A percentile compares a stretch with the other conserved stretches of the same genome.
These are phyloP conservation scores for Aspergillus caelatus DNA, from an alignment of 2,329 filamentous ascomycete species.

Conservation along the genomic window DNA sequence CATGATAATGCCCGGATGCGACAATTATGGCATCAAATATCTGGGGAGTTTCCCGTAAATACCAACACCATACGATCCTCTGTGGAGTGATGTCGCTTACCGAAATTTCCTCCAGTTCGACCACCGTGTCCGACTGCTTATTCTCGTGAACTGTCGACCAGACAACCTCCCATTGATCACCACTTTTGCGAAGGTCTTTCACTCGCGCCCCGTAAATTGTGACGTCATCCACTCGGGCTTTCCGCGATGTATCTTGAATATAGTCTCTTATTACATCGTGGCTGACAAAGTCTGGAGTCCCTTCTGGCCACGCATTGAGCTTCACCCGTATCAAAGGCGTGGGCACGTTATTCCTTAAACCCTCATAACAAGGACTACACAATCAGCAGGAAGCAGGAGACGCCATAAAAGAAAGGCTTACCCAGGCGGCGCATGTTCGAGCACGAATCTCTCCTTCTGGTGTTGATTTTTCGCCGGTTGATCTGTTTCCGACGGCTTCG, in stretches of 20 bases:
- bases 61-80: background rate
- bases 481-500: constrained; percentile 22
- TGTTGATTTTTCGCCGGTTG: background rate
- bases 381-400: constrained; percentile 4
- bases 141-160: constrained; percentile 48
- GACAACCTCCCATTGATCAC: constrained; percentile 54
- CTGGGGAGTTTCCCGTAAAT: constrained; percentile 11
- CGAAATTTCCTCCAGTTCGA: constrained; percentile 12
- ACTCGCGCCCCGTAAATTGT: constrained; percentile 65
- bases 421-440: constrained; percentile 55
- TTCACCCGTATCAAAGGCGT: constrained; percentile 55
- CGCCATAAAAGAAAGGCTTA: constrained; percentile 19
- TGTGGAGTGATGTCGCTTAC: constrained; percentile 4
- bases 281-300: constrained; percentile 61
- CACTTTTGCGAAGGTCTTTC: constrained; percentile 52
- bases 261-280: constrained; percentile 63
- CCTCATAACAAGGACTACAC: constrained; percentile 54
- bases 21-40: constrained; percentile 56
- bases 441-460: constrained; percentile 13
- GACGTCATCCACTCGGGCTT: constrained; percentile 53
- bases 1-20: constrained; percentile 60
- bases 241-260: constrained; percentile 60
- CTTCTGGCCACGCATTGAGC: constrained; percentile 59
- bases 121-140: constrained; percentile 2
- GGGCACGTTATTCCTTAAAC: constrained; percentile 57